A percentile compares a stretch with the other conserved stretches of the same genome.
Evolutionary conservation across 352 stramenopile genomes (phyloP).

Genomic region (Pythium periplocum): DNA sequence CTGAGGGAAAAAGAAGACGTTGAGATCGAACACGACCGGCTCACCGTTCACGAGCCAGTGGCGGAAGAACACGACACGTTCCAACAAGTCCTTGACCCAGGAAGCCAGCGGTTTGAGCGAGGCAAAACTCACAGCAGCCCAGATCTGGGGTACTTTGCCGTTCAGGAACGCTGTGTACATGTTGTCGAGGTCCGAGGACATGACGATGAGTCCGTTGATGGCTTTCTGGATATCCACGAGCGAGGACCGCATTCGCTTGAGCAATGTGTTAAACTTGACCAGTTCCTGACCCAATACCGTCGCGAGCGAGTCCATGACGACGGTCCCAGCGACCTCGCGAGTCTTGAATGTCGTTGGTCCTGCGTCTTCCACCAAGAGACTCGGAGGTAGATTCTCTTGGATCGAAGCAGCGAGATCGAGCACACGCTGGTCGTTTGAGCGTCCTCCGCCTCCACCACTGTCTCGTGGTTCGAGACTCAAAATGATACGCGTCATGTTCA

Average conservation of each 20-base stretch:
- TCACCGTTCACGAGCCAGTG: conserved; percentile 89
- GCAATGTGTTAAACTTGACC: conserved; percentile 92
- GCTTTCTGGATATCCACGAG: conserved; percentile 75
- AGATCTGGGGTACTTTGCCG: conserved; percentile 87
- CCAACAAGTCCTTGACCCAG: conserved; percentile 89
- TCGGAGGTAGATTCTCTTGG: conserved; percentile 45
- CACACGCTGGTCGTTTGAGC: conserved; percentile 84
- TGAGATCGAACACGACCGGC: conserved; percentile 86
- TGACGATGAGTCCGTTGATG: conserved; percentile 89
- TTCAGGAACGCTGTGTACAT: conserved; percentile 95
- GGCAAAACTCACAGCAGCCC: conserved; percentile 87
- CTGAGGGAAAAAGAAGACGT: conserved; percentile 95
- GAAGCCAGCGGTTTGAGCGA: conserved; percentile 91
- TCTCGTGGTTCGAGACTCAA: conserved; percentile 88
- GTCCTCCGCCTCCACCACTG: conserved; percentile 43
- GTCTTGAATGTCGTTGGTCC: conserved; percentile 91
- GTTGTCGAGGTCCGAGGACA: conserved; percentile 94
- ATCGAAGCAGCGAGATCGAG: conserved; percentile 71
- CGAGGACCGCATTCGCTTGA: conserved; percentile 78
- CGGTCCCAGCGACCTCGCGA: conserved; percentile 62
- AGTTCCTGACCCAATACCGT: conserved; percentile 93
- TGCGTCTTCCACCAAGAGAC: conserved; percentile 82
- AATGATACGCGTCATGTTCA: conserved; percentile 85
- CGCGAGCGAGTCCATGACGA: conserved; percentile 90
- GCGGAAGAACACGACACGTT: conserved; percentile 90